Percentiles rank a stretch among this genome's conserved stretches.
Evolutionary conservation across 2,329 filamentous ascomycete species (phyloP).

Genomic region (Ambrosiella xylebori): DNA sequence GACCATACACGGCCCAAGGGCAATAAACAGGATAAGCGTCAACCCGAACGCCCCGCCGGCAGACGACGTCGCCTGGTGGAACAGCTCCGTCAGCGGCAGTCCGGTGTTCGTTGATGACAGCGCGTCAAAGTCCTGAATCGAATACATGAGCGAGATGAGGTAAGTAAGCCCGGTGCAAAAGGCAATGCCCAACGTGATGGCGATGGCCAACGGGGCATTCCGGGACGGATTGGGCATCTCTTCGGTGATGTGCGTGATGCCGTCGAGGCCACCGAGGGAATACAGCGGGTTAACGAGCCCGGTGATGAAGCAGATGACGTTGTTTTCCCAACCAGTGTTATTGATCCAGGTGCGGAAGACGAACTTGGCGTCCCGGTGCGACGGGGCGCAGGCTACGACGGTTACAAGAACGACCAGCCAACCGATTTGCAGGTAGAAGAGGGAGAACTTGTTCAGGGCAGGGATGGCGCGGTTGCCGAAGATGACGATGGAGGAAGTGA

Average conservation of each 20-base stretch:
- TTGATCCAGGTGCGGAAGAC: constrained; percentile 36
- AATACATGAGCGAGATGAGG: constrained; percentile 34
- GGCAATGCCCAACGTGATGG: constrained; percentile 30
- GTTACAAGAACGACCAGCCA: constrained; percentile 31
- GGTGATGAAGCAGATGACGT: constrained; percentile 32
- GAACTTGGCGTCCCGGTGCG: constrained; percentile 28
- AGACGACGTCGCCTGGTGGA: constrained; percentile 25
- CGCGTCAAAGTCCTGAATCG: constrained; percentile 28
- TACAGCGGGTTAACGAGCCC: constrained; percentile 32
- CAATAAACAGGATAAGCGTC: constrained; percentile 26
- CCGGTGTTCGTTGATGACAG: constrained; percentile 26
- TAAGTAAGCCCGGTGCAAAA: constrained; percentile 33
- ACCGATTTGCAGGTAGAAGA: constrained; percentile 29
- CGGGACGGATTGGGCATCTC: constrained; percentile 28
- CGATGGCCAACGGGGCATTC: constrained; percentile 23
- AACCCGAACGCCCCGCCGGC: constrained; percentile 26
- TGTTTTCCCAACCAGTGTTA: constrained; percentile 33
- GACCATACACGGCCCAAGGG: constrained; percentile 25
- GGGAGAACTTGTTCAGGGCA: constrained; percentile 26
- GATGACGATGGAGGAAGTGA: constrained; percentile 28
- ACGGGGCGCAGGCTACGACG: constrained; percentile 28
- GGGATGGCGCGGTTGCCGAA: constrained; percentile 30
- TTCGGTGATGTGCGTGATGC: constrained; percentile 32
- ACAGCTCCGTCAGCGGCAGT: constrained; percentile 29
- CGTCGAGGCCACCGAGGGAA: constrained; percentile 29